Evolutionary conservation across 2,329 filamentous ascomycete genomes (phyloP).

Genomic region (Nectriaceae sp.): DNA sequence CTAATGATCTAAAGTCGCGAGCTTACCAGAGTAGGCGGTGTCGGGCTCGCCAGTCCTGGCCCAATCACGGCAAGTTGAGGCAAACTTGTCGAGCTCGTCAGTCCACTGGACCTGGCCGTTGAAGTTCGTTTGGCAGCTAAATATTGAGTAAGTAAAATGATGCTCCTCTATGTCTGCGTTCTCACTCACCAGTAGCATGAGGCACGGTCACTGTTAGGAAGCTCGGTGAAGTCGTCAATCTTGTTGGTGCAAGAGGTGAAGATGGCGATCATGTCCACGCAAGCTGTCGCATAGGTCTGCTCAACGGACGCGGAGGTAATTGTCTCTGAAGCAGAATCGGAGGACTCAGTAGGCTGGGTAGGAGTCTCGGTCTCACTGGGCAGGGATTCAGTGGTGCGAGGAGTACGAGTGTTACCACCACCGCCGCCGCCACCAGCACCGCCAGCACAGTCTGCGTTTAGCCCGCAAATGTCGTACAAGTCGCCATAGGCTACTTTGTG

Average conservation of each 20-base stretch:
- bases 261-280: slow-evolving; percentile 28
- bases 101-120: slow-evolving; percentile 27
- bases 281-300: slow-evolving; percentile 26
- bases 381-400: neutral
- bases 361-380: too few species aligned
- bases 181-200: slow-evolving; percentile 35
- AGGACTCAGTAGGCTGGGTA: neutral
- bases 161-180: neutral
- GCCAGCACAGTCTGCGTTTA: slow-evolving; percentile 11
- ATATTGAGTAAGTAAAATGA: slow-evolving; percentile 12
- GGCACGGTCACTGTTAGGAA: slow-evolving; percentile 30
- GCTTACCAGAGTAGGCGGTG: slow-evolving; percentile 29
- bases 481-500: slow-evolving; percentile 28
- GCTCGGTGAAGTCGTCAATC: slow-evolving; percentile 25
- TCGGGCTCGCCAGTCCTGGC: slow-evolving; percentile 28
- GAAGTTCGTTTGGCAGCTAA: slow-evolving; percentile 23
- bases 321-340: slow-evolving; percentile 8
- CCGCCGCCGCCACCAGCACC: neutral
- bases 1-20: neutral
- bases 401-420: neutral
- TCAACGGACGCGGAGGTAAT: slow-evolving; percentile 15
- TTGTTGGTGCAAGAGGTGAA: slow-evolving; percentile 28
- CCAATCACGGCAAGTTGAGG: slow-evolving; percentile 33
- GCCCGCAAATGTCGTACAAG: slow-evolving; percentile 26
- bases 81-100: slow-evolving; percentile 32